Base-by-base conservation (phyloP, 192 early-diverging fungal species). In the Gamsiella multidivaricata region DNA sequence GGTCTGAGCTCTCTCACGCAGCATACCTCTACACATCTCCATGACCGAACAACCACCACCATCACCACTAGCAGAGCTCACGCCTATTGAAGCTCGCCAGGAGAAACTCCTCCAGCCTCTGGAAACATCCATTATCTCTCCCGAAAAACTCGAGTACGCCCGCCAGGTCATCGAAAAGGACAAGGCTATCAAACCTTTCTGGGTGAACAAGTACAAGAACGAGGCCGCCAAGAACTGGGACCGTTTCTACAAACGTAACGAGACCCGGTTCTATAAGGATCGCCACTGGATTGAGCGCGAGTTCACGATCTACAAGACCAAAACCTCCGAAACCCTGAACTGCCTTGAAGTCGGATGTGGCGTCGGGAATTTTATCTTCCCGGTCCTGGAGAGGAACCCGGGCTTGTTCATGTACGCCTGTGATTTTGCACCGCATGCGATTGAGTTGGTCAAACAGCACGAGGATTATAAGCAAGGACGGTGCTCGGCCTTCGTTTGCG, bases 221-320 rank as follows among this genome's bases (percentile, higher is more conserved):
- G 93, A 94, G 56, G 91, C 93, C 12, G 80, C 88, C 45, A 89
- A 84, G 64, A 93, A 94, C 68, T 94, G 93, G 93, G 88, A 94
- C 80, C 84, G 86, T 45, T 95, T 95, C 75, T 93, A 94, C 63
- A 91, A 93, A 63, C 89, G 93, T 75, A 94, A 95, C 50, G 87
- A 90, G 10, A 94, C 93, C 47, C 94, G 94, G 54, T 99, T 99
- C 75, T 99, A 97, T 86, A 97, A 97, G 75, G 96, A 99, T 84
- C 83, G 98, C 33, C 93, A 98, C 81, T 99, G 98, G 98, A 93
- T 94, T 7, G 93, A 94, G 66, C 83, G 95, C 4, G 98, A 98
- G 79, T 99, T 98, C 82, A 88, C 91, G 32, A 94, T 65, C 54
- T 70, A 51, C 51, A 65, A 70, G n/a, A 43, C 46, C n/a, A 31